phyloP scores from a whole-genome alignment of 495 filamentous ascomycete species.

The Trichoderma reesei region DNA sequence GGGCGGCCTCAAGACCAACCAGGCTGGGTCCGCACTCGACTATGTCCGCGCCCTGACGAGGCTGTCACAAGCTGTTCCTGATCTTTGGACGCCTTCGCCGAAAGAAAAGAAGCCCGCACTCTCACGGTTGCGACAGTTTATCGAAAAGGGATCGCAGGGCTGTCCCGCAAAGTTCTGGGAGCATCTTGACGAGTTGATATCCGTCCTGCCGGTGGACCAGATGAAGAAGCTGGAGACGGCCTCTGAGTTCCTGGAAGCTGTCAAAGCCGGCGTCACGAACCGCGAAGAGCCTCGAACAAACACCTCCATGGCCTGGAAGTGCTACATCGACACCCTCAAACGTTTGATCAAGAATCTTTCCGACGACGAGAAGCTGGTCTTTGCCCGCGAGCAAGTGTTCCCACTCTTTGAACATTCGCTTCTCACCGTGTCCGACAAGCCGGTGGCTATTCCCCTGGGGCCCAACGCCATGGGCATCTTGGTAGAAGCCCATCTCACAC shows the following conservation, averaged over 20 bases:
- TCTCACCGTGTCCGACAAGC: slow-evolving; percentile 26
- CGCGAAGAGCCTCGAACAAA: slow-evolving; percentile 66
- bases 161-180: slow-evolving; percentile 62
- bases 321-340: slow-evolving; percentile 53
- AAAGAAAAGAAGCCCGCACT: slow-evolving; percentile 53
- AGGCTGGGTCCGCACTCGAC: slow-evolving; percentile 63
- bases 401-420: slow-evolving; percentile 32
- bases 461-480: slow-evolving; percentile 21
- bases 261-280: slow-evolving; percentile 57
- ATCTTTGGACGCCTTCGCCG: slow-evolving; percentile 48
- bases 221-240: slow-evolving; percentile 17
- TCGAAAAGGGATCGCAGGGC: slow-evolving; percentile 76
- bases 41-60: slow-evolving; percentile 52
- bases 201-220: slow-evolving; percentile 44
- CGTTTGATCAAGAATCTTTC: slow-evolving; percentile 31
- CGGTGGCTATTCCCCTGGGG: slow-evolving; percentile 16
- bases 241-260: slow-evolving; percentile 48
- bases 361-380: slow-evolving; percentile 23
- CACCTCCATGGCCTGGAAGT: slow-evolving; percentile 55
- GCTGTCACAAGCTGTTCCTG: slow-evolving; percentile 52
- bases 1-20: slow-evolving; percentile 56
- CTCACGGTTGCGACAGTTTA: slow-evolving; percentile 55
- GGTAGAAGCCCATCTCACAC: slow-evolving; percentile 15
- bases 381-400: slow-evolving; percentile 34
- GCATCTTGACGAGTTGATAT: slow-evolving; percentile 49